A percentile compares a stretch with the other conserved stretches of the same genome.
phyloP scores from a whole-genome alignment of 345 rosid species.

The Eutrema japonicum region DNA sequence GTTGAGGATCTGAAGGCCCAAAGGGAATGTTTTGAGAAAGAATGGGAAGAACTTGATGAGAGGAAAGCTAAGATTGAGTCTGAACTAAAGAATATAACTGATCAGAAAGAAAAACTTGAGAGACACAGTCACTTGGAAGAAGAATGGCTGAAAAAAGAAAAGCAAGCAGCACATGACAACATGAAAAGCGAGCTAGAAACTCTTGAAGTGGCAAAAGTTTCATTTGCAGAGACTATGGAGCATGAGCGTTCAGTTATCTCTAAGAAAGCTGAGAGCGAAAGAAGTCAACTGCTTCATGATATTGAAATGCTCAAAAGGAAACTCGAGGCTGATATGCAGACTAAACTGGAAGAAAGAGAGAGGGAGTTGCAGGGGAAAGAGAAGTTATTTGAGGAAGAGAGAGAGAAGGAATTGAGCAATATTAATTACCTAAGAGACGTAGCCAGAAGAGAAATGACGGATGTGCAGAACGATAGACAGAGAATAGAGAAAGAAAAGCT shows the following conservation, averaged over 20 bases:
- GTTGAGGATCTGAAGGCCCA: slow-evolving; percentile 84
- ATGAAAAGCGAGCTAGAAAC: slow-evolving; percentile 68
- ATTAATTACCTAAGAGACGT: slow-evolving; percentile 75
- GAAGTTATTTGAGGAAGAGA: slow-evolving; percentile 80
- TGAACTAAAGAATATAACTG: slow-evolving; percentile 55
- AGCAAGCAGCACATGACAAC: slow-evolving; percentile 54
- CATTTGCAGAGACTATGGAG: slow-evolving; percentile 72
- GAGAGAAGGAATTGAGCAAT: slow-evolving; percentile 70
- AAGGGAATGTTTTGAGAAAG: slow-evolving; percentile 87
- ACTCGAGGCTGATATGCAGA: slow-evolving; percentile 73
- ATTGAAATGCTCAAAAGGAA: slow-evolving; percentile 69
- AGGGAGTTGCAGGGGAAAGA: slow-evolving; percentile 59
- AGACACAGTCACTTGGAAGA: slow-evolving; percentile 66
- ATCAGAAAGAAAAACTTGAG: slow-evolving; percentile 65
- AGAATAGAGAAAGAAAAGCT: slow-evolving; percentile 67
- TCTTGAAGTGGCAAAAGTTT: slow-evolving; percentile 68
- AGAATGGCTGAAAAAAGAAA: slow-evolving; percentile 69
- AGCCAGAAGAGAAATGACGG: slow-evolving; percentile 89
- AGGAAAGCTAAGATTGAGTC: slow-evolving; percentile 65
- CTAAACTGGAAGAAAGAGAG: slow-evolving; percentile 66
- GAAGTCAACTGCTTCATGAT: slow-evolving; percentile 71
- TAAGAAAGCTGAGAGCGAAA: slow-evolving; percentile 75
- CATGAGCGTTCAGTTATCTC: slow-evolving; percentile 63
- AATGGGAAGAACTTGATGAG: slow-evolving; percentile 93
- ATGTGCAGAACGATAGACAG: slow-evolving; percentile 67